Evolutionary conservation across 164 flowering plant species (phyloP).

Genomic region (Magnolia sinica): DNA sequence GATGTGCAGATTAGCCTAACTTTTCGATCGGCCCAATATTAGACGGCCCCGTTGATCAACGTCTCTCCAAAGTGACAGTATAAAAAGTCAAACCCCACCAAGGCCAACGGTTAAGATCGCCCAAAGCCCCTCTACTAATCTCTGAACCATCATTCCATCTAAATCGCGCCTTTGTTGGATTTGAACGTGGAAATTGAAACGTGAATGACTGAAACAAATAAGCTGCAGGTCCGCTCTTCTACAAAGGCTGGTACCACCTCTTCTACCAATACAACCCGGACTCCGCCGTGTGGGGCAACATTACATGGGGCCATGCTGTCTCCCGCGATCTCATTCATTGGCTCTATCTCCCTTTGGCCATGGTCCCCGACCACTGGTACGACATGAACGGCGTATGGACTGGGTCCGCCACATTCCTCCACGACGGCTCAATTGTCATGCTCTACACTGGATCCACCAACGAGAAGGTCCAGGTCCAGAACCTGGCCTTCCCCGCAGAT

Average conservation of each 20-base stretch:
- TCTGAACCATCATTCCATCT: too few species aligned
- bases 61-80: too few species aligned
- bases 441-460: conserved; percentile 82
- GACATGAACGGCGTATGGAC: conserved; percentile 83
- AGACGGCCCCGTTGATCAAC: too few species aligned
- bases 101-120: too few species aligned
- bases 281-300: conserved; percentile 83
- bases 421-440: conserved; percentile 61
- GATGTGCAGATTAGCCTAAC: too few species aligned
- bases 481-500: conserved; percentile 65
- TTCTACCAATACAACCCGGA: conserved; percentile 89
- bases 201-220: background rate
- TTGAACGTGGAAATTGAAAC: background rate
- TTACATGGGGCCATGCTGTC: conserved; percentile 86
- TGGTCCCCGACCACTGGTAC: conserved; percentile 78
- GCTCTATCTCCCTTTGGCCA: conserved; percentile 71
- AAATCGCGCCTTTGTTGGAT: background rate
- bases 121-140: too few species aligned
- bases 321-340: conserved; percentile 79
- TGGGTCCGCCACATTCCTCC: conserved; percentile 85
- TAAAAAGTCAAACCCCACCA: too few species aligned
- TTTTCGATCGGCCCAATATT: too few species aligned
- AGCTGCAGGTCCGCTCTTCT: conserved; percentile 66
- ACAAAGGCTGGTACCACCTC: conserved; percentile 89
- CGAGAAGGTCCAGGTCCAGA: conserved; percentile 65